Percentiles rank a stretch among this genome's conserved stretches.
Conservation (phyloP, 352 stramenopile species). For the Pythium aquatile region DNA sequence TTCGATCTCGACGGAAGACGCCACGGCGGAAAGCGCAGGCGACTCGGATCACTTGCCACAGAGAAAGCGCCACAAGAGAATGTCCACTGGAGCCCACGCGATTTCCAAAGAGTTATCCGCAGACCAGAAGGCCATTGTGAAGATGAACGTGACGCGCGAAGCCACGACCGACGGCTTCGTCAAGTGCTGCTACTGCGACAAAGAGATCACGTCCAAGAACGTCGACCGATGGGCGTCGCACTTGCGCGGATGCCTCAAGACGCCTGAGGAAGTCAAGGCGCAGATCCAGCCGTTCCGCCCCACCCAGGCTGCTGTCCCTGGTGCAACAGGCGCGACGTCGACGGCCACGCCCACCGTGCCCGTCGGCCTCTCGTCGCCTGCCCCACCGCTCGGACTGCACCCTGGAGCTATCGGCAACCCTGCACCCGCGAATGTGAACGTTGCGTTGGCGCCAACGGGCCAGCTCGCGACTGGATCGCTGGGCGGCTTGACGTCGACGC, state of each 20-base stretch:
- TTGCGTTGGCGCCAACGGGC: conserved; percentile 8
- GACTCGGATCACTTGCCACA: conserved; percentile 21
- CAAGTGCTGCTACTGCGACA: conserved; percentile 84
- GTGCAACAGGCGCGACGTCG: conserved; percentile 11
- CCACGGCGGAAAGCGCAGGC: conserved; percentile 26
- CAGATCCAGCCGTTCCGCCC: conserved; percentile 68
- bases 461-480: conserved; percentile 20
- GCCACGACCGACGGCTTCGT: conserved; percentile 48
- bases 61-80: conserved; percentile 29
- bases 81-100: conserved; percentile 16
- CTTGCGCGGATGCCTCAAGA: conserved; percentile 72
- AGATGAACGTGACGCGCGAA: conserved; percentile 71
- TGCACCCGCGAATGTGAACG: conserved; percentile 5
- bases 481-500: conserved; percentile 23
- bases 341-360: conserved; percentile 19
- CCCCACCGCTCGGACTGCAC: conserved; percentile 25
- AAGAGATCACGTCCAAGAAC: conserved; percentile 84
- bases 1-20: conserved; percentile 19
- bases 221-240: conserved; percentile 83
- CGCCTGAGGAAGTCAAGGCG: conserved; percentile 69
- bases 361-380: conserved; percentile 15
- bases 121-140: conserved; percentile 74
- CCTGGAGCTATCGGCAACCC: conserved; percentile 7
- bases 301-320: conserved; percentile 18
- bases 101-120: conserved; percentile 59